Evolutionary conservation across 1,284 basidiomycete species (phyloP).

Genomic region (Xanthoconium separans): DNA sequence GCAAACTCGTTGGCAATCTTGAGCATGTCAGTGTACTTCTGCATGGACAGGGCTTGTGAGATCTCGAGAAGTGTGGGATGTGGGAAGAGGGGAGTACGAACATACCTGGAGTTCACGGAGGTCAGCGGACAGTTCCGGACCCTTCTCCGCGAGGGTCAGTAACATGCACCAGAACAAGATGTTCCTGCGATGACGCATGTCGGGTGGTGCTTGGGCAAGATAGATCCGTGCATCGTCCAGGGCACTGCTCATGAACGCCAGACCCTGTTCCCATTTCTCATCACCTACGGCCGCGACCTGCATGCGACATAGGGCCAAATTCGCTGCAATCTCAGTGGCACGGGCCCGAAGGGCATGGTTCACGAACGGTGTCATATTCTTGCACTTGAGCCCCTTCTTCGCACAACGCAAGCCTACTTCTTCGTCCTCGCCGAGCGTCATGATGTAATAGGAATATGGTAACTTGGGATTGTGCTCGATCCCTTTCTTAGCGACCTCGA

Average conservation of each 20-base stretch:
- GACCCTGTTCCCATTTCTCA: conserved; percentile 52
- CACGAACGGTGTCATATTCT: conserved; percentile 43
- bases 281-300: conserved; percentile 41
- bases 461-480: conserved; percentile 49
- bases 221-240: conserved; percentile 57
- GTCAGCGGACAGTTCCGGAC: conserved; percentile 45
- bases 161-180: conserved; percentile 57
- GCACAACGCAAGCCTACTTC: conserved; percentile 35
- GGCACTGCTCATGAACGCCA: conserved; percentile 54
- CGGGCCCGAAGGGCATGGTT: conserved; percentile 54
- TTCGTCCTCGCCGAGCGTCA: conserved; percentile 41
- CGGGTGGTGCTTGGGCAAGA: conserved; percentile 54
- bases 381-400: conserved; percentile 57
- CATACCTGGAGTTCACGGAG: conserved; percentile 50
- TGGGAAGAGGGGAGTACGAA: too few relatives aligned
- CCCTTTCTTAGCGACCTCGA: conserved; percentile 40
- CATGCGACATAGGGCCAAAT: conserved; percentile 46
- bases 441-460: conserved; percentile 57
- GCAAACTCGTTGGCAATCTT: conserved; percentile 49
- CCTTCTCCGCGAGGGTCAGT: conserved; percentile 46
- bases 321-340: conserved; percentile 55
- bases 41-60: neutral
- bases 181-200: conserved; percentile 54
- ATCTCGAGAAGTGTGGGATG: neutral
- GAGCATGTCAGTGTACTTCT: conserved; percentile 45